These are phyloP conservation scores for Cyberlindnera amylophila DNA, from an alignment of 805 yeast species.

Conservation along the genomic window DNA sequence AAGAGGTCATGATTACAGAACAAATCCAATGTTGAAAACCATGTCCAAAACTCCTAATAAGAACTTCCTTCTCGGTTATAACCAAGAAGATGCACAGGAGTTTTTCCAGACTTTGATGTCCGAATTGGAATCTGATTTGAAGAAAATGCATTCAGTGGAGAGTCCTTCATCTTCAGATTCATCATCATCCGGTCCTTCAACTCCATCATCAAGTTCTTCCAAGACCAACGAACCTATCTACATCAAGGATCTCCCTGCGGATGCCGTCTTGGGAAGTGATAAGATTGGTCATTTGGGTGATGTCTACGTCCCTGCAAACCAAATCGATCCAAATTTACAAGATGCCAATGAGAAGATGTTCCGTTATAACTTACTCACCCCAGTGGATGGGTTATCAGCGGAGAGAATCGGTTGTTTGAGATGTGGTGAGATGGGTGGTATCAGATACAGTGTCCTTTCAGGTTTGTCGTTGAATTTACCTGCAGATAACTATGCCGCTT, in stretches of 20 bases:
- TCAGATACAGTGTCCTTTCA: conserved; percentile 73
- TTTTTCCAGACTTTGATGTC: conserved; percentile 78
- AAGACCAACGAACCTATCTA: conserved; percentile 27
- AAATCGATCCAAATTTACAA: conserved; percentile 65
- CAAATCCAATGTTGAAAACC: conserved; percentile 54
- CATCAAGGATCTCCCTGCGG: conserved; percentile 32
- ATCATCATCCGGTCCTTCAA: conserved; percentile 4
- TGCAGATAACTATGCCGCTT: conserved; percentile 37
- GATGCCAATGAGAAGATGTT: conserved; percentile 41
- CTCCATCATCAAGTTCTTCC: conserved; percentile 12
- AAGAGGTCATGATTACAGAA: conserved; percentile 54
- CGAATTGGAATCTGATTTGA: conserved; percentile 57
- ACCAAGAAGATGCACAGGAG: conserved; percentile 96
- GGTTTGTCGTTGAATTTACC: conserved; percentile 74
- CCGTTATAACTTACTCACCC: conserved; percentile 66
- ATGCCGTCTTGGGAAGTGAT: conserved; percentile 37
- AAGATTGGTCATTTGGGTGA: conserved; percentile 56
- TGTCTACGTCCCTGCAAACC: conserved; percentile 67
- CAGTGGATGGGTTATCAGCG: conserved; percentile 86
- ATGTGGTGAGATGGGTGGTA: conserved; percentile 94
- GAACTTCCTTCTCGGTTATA: conserved; percentile 75
- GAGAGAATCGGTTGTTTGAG: conserved; percentile 86
- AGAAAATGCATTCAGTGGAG: conserved; percentile 27
- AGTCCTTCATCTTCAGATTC: not conserved
- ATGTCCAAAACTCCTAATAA: conserved; percentile 79